Conservation (phyloP, 129 eudicot species). For the Glebionis coronaria region DNA sequence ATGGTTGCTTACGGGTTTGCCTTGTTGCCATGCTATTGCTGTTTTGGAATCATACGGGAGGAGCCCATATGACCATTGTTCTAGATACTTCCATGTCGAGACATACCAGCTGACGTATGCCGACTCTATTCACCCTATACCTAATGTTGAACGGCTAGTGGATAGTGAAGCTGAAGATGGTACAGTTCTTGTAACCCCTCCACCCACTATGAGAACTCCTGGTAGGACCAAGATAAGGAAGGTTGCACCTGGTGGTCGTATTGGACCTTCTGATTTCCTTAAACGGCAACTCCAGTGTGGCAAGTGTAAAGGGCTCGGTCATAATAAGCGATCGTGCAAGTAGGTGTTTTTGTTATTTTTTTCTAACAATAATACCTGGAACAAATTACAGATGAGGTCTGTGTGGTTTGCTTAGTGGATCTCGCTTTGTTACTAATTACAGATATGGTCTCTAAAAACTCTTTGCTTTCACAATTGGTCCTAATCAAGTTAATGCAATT, state of each 20-base stretch:
- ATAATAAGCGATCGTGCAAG: conserved; percentile 60
- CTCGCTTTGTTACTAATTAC: no score
- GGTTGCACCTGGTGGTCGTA: conserved; percentile 39
- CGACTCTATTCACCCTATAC: conserved; percentile 49
- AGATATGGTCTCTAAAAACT: no score
- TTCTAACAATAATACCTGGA: not conserved
- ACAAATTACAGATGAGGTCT: no score
- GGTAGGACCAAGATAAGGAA: conserved; percentile 44
- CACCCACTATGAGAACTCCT: conserved; percentile 46
- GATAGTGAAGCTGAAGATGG: conserved; percentile 37
- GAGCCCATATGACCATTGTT: conserved; percentile 54
- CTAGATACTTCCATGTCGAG: conserved; percentile 44
- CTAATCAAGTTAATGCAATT: no score
- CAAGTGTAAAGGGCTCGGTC: conserved; percentile 60
- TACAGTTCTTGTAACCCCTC: conserved; percentile 43
- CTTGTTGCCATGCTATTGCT: conserved; percentile 55
- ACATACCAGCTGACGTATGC: conserved; percentile 48
- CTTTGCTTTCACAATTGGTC: no score
- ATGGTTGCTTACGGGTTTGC: conserved; percentile 52
- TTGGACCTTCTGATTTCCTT: conserved; percentile 41
- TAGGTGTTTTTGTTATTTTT: conserved; percentile 23
- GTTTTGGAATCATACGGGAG: conserved; percentile 40
- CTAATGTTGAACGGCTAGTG: conserved; percentile 44
- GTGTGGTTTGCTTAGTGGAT: no score
- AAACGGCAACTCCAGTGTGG: conserved; percentile 56